These are phyloP conservation scores for Leccinellum rugosiceps DNA, from an alignment of 768 basidiomycete genomes.

Conservation along the genomic window DNA sequence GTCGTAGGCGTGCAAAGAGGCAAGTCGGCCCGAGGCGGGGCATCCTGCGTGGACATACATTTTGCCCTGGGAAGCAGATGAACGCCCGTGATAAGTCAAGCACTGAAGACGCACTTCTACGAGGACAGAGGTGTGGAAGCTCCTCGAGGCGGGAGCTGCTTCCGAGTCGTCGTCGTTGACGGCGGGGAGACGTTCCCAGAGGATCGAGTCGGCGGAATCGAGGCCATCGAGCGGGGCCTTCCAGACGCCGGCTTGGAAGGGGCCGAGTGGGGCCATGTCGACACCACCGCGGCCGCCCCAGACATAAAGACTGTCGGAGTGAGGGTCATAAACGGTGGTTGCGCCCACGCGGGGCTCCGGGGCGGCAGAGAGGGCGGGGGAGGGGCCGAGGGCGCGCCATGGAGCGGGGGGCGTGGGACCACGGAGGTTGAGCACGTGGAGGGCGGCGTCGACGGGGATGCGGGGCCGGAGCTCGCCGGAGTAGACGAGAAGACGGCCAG, in stretches of 20 bases:
- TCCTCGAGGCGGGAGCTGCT: conserved; percentile 32
- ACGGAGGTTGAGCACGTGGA: conserved; percentile 27
- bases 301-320: conserved; percentile 30
- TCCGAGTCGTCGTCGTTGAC: conserved; percentile 27
- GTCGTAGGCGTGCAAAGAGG: conserved; percentile 35
- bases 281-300: conserved; percentile 47
- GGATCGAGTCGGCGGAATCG: neutral
- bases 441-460: conserved; percentile 36
- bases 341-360: conserved; percentile 26
- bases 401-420: neutral
- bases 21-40: conserved; percentile 35
- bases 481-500: conserved; percentile 35
- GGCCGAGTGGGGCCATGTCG: conserved; percentile 35
- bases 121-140: conserved; percentile 35
- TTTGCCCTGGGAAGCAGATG: conserved; percentile 19
- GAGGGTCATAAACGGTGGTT: conserved; percentile 17
- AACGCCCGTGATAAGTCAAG: neutral
- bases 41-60: conserved; percentile 43
- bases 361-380: conserved; percentile 11
- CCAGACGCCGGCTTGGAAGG: conserved; percentile 31
- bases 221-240: conserved; percentile 14
- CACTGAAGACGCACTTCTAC: conserved; percentile 28
- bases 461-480: conserved; percentile 44
- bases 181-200: conserved; percentile 31
- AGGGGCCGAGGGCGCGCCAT: conserved; percentile 22